Conservation (phyloP, 345 rosid species). For the Viola odorata region DNA sequence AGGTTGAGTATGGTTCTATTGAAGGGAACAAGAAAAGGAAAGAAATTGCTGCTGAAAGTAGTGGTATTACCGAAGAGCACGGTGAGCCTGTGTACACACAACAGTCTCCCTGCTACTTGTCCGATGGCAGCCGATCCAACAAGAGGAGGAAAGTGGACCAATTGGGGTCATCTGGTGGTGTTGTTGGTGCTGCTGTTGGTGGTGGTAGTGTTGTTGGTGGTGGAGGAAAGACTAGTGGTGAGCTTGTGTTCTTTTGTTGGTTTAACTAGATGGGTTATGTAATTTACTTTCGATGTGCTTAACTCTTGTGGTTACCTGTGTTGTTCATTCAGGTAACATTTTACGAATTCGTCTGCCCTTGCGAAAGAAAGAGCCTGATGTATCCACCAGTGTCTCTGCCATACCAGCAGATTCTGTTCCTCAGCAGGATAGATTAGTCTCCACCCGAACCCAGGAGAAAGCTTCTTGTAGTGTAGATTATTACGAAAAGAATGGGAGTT, state of each 20-base stretch:
- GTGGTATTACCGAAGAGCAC: slow-evolving; percentile 63
- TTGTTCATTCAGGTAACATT: slow-evolving; percentile 34
- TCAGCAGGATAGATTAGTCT: not conserved
- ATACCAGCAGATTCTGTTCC: not conserved
- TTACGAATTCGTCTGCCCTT: slow-evolving; percentile 40
- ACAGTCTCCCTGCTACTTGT: slow-evolving; percentile 22
- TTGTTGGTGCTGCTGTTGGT: slow-evolving; percentile 29
- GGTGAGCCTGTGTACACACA: slow-evolving; percentile 31
- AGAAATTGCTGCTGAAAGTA: slow-evolving; percentile 43
- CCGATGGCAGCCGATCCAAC: slow-evolving; percentile 42
- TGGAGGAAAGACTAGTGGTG: not conserved
- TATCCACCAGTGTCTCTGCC: not conserved
- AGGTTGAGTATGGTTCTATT: not conserved
- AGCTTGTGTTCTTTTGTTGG: not conserved
- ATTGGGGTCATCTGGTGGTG: slow-evolving; percentile 11
- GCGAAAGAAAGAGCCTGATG: slow-evolving; percentile 20
- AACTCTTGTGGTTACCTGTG: not conserved
- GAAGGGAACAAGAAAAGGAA: not conserved
- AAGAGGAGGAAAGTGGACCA: slow-evolving; percentile 33
- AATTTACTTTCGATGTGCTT: not conserved
- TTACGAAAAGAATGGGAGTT: too few species aligned
- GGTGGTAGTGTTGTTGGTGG: slow-evolving; percentile 10
- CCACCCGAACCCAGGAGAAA: too few species aligned
- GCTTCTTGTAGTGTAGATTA: too few species aligned
- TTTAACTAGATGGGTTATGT: not conserved